A percentile compares a stretch with the other conserved stretches of the same genome.
Evolutionary conservation across 129 eudicot species (phyloP).

Genomic region (Tagetes erecta): DNA sequence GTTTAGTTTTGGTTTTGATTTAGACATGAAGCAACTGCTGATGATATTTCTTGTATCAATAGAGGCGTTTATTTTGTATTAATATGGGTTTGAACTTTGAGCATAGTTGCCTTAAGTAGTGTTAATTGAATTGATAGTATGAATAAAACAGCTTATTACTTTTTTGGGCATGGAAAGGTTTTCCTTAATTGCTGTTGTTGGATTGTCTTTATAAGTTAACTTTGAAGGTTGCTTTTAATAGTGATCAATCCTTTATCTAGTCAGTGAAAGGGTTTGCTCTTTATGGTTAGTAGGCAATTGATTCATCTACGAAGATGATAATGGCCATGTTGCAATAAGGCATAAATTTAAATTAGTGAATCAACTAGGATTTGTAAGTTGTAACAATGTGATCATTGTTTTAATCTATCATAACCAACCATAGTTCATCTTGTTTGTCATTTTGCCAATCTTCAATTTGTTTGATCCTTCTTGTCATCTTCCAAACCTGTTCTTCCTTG

Average conservation of each 20-base stretch:
- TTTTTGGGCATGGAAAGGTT: neutral
- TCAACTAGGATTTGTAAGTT: no score
- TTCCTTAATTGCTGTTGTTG: neutral
- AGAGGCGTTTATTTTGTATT: conserved; percentile 12
- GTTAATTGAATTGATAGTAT: neutral
- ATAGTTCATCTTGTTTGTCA: no score
- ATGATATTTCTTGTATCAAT: conserved; percentile 29
- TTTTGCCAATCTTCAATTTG: no score
- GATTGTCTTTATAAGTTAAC: neutral
- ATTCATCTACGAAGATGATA: neutral
- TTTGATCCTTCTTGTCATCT: no score
- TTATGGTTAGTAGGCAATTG: neutral
- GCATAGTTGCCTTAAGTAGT: neutral
- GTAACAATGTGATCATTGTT: no score
- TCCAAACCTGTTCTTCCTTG: no score
- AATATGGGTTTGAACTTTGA: neutral
- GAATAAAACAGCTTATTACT: neutral
- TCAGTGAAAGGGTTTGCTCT: neutral
- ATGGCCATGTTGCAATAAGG: neutral
- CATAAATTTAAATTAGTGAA: no score
- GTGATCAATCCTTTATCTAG: neutral
- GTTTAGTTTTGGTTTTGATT: neutral
- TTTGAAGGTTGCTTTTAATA: neutral
- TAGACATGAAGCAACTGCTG: conserved; percentile 16
- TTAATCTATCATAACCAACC: no score